phyloP scores from a whole-genome alignment of 2,329 filamentous ascomycete genomes.

The Alternaria alternata region DNA sequence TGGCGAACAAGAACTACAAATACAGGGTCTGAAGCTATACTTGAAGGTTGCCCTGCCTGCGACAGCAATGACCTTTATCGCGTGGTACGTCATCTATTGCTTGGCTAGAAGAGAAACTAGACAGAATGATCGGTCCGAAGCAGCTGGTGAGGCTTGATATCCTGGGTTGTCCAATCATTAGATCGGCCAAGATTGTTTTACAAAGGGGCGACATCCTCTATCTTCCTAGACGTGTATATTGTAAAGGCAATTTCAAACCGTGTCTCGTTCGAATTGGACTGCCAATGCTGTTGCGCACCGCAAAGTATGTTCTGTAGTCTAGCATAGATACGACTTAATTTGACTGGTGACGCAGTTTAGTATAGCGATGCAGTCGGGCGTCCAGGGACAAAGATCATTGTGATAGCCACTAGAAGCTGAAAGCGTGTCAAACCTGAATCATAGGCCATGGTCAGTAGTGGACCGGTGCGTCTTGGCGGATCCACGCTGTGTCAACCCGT shows the following conservation, averaged over 20 bases:
- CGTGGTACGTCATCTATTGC: constrained; percentile 47
- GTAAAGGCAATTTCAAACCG: no score
- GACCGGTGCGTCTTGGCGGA: constrained; percentile 1
- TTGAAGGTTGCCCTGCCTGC: constrained; percentile 48
- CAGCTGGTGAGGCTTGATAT: neutral
- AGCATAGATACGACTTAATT: no score
- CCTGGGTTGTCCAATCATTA: neutral
- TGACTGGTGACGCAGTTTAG: no score
- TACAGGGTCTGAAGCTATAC: constrained; percentile 39
- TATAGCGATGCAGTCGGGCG: neutral
- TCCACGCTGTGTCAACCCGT: neutral
- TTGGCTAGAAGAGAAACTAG: constrained; percentile 27
- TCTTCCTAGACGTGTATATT: no score
- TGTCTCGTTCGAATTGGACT: no score
- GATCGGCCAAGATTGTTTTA: no score
- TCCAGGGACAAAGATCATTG: neutral
- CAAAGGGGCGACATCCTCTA: no score
- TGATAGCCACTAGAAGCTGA: neutral
- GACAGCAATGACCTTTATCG: constrained; percentile 45
- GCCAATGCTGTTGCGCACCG: no score
- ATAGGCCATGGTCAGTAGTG: neutral
- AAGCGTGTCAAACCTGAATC: neutral
- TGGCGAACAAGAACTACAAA: constrained; percentile 18
- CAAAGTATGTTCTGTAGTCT: no score
- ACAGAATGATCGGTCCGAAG: neutral